Conservation (phyloP, 139 green algal species). For the Coccomyxa sp. region DNA sequence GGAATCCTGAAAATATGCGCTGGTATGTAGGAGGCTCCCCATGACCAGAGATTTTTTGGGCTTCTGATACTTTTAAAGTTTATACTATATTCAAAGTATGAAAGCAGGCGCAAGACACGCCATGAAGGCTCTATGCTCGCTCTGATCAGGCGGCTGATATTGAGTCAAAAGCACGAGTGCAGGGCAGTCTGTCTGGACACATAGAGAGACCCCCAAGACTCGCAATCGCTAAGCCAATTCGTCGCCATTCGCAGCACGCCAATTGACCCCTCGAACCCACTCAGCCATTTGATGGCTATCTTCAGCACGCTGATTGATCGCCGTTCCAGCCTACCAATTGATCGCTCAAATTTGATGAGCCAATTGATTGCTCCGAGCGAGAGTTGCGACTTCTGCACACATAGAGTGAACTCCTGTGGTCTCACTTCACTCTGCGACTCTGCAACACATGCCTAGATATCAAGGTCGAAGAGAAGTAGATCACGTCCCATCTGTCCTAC, state of each 20-base stretch:
- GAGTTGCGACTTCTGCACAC: neutral
- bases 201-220: neutral
- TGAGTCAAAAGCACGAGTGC: neutral
- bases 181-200: neutral
- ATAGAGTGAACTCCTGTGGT: neutral
- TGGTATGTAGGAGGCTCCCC: neutral
- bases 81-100: conserved; percentile 2
- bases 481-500: neutral
- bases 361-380: neutral
- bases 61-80: neutral
- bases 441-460: neutral
- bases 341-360: neutral
- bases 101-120: neutral
- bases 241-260: neutral
- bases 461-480: neutral
- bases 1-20: too few relatives aligned
- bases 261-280: neutral
- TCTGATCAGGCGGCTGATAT: neutral
- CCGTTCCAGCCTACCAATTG: neutral
- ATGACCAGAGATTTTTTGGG: neutral
- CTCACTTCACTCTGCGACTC: neutral
- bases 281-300: neutral
- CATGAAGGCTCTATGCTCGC: neutral
- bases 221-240: neutral
- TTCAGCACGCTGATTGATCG: neutral